Percentiles rank a stretch among this genome's conserved stretches.
Conservation (phyloP, 2,329 filamentous ascomycete genomes). For the Phyllosticta capitalensis region DNA sequence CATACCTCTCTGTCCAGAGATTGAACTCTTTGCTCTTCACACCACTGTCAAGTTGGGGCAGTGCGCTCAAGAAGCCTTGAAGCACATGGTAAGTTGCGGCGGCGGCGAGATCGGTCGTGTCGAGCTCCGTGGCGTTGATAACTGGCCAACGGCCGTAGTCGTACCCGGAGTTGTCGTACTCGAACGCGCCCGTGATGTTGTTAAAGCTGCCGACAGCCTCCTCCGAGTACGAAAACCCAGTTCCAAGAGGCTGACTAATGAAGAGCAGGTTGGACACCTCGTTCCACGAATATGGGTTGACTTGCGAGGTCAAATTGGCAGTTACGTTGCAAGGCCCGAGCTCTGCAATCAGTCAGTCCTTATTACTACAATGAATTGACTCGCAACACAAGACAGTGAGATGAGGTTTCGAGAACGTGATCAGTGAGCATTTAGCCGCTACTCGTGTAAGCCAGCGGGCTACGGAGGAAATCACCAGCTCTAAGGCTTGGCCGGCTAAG, state of each 20-base stretch:
- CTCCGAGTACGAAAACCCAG: slow-evolving; percentile 43
- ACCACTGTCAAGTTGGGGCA: slow-evolving; percentile 40
- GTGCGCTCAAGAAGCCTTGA: slow-evolving; percentile 43
- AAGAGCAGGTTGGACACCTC: slow-evolving; percentile 52
- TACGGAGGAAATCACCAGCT: too few relatives aligned
- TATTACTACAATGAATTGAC: too few relatives aligned
- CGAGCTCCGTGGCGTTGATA: slow-evolving; percentile 40
- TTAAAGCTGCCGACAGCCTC: slow-evolving; percentile 22
- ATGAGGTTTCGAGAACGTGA: too few relatives aligned
- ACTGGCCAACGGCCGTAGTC: slow-evolving; percentile 40
- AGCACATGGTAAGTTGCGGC: slow-evolving; percentile 46
- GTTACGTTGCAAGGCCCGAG: slow-evolving; percentile 34
- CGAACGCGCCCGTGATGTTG: slow-evolving; percentile 34
- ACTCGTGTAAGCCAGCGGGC: too few relatives aligned
- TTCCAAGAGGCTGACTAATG: slow-evolving; percentile 51
- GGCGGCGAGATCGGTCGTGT: slow-evolving; percentile 49
- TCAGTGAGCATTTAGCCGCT: too few relatives aligned
- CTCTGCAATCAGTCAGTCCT: slow-evolving; percentile 15
- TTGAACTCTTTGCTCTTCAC: slow-evolving; percentile 45
- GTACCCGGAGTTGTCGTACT: slow-evolving; percentile 34
- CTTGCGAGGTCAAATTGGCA: slow-evolving; percentile 21
- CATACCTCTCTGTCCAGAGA: slow-evolving; percentile 47
- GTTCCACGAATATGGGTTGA: slow-evolving; percentile 53
- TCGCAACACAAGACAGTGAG: too few relatives aligned
- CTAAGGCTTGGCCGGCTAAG: too few relatives aligned